Evolutionary conservation across 345 rosid species (phyloP), one percentile per base, ranked within the genome.

Genomic region (Sisymbrium altissimum): DNA sequence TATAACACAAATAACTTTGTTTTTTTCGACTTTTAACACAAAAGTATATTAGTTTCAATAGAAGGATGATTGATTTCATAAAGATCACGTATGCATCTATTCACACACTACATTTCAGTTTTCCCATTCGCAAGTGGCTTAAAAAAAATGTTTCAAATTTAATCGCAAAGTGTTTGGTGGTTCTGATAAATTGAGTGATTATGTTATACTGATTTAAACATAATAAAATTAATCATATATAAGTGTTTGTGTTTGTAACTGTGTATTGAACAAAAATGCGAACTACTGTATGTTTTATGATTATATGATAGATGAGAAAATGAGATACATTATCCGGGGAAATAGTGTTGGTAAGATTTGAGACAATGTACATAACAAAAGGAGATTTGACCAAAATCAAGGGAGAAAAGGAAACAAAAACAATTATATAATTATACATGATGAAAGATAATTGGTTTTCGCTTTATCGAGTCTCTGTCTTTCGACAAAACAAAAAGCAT

Each of bases 401-500:
- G 39, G 3, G 27, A 58, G 43, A 56, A 48, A 36, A 29, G 29
- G 6, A 59, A 50, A 66, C 17, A 56, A 57, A 27, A 27, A 48
- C 0, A 4, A 43, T 44, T 23, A 23, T 23, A 23, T 23, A 3
- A 23, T 23, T 23, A 59, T 33, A 71, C 49, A 71, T 61, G 45
- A 64, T 29, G 19, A 32, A 59, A 27, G 25, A 50, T 1, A 67
- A 7, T 6, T 14, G 44, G 68, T 50, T 41, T 21, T 75, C 11
- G 4, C 68, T 60, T 68, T 59, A 60, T 68, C 36, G 40, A 33
- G 70, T 61, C 69, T 41, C 70, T 60, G 23, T 68, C 70, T 61
- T 41, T 62, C 33, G 56, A 53, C 74, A 75, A 52, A 68, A 67
- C 64, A 74, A 74, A 66, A 67, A 59, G 68, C 52, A 68, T 48